Evolutionary conservation across 192 early-diverging fungal genomes (phyloP).

Genomic region (Backusella morwellensis): DNA sequence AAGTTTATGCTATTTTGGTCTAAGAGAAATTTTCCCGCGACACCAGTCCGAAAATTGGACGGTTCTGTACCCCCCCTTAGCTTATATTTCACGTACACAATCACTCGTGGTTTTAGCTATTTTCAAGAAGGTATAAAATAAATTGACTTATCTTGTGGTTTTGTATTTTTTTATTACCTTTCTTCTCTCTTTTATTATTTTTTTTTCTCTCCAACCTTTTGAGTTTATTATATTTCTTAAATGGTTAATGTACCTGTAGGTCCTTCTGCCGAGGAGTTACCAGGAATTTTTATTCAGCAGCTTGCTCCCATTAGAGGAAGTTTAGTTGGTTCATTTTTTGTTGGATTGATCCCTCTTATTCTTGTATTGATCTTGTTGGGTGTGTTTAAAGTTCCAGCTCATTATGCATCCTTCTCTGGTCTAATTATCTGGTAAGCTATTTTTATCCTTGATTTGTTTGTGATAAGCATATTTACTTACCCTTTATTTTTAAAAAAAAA

Average conservation of each 20-base stretch:
- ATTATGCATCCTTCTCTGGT: conserved; percentile 26
- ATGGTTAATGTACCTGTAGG: conserved; percentile 23
- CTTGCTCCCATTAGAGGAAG: conserved; percentile 33
- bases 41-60: neutral
- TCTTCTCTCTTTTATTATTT: neutral
- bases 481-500: neutral
- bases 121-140: neutral
- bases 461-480: neutral
- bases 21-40: neutral
- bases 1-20: neutral
- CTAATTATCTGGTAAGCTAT: conserved; percentile 29
- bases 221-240: neutral
- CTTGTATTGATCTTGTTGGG: conserved; percentile 33
- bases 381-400: conserved; percentile 28
- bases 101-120: too few species aligned
- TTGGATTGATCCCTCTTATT: conserved; percentile 35
- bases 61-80: neutral
- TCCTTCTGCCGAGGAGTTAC: conserved; percentile 1
- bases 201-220: neutral
- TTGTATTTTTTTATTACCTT: neutral
- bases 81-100: neutral
- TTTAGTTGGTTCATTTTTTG: conserved; percentile 39
- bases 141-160: neutral
- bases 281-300: conserved; percentile 30
- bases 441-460: neutral